Evolutionary conservation across 495 filamentous ascomycete species (phyloP).

Genomic region (Trichocladium antarcticum): DNA sequence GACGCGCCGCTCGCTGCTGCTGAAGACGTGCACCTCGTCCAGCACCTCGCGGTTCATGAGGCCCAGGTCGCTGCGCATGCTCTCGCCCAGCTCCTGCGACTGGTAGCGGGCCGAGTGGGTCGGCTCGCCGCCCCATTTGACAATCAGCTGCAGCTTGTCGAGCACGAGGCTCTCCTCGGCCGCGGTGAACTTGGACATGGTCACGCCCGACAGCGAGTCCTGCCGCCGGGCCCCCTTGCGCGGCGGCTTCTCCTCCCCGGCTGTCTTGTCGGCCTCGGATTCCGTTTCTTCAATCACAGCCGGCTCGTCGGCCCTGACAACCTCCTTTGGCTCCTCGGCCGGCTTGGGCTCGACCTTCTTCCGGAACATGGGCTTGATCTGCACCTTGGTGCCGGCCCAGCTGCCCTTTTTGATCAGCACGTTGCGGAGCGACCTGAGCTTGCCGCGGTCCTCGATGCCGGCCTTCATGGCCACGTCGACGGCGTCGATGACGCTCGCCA

Average conservation of each 20-base stretch:
- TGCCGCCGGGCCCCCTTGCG: constrained; percentile 46
- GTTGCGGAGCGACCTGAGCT: constrained; percentile 71
- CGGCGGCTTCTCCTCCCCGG: constrained; percentile 12
- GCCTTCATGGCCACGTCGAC: constrained; percentile 66
- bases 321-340: constrained; percentile 27
- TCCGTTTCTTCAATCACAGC: constrained; percentile 4
- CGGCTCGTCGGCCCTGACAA: constrained; percentile 1
- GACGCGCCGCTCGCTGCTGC: constrained; percentile 86
- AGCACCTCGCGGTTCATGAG: constrained; percentile 87
- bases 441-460: constrained; percentile 71
- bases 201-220: constrained; percentile 76
- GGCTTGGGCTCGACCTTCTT: constrained; percentile 50
- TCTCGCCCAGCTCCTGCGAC: constrained; percentile 83
- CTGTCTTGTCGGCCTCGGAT: constrained; percentile 7
- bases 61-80: constrained; percentile 88
- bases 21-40: constrained; percentile 84
- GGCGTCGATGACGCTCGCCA: constrained; percentile 79
- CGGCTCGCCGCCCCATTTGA: constrained; percentile 98
- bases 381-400: constrained; percentile 93
- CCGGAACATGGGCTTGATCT: constrained; percentile 97
- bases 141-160: constrained; percentile 92
- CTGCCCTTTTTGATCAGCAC: constrained; percentile 82
- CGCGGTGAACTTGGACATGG: constrained; percentile 79
- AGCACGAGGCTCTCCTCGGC: constrained; percentile 79
- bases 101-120: constrained; percentile 96